Conservation (phyloP, 2,329 filamentous ascomycete genomes). For the Trichophyton equinum region DNA sequence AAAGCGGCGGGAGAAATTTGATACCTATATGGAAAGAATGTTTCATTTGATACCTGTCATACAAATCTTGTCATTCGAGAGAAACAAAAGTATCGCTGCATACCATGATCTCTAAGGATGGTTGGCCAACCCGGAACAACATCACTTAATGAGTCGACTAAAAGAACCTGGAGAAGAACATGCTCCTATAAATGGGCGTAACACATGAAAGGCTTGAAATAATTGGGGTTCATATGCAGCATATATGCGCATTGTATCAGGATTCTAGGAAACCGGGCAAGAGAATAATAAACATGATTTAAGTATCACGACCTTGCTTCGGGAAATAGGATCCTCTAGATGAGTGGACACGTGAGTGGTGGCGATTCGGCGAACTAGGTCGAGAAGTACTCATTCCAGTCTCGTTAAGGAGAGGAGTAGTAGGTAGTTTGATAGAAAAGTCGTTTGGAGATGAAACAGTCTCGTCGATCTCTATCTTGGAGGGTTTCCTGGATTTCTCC, state of each 20-base stretch:
- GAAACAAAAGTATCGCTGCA: neutral
- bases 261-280: neutral
- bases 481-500: conserved; percentile 45
- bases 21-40: too few species aligned
- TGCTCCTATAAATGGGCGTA: neutral
- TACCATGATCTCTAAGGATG: neutral
- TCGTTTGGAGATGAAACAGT: conserved; percentile 30
- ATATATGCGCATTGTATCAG: conserved; percentile 1
- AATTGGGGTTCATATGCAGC: neutral
- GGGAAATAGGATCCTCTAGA: conserved; percentile 29
- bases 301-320: conserved; percentile 14
- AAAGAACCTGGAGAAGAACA: neutral
- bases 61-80: neutral
- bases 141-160: neutral
- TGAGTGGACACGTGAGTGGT: conserved; percentile 32
- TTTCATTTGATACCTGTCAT: neutral
- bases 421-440: conserved; percentile 35
- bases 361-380: conserved; percentile 32
- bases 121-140: neutral
- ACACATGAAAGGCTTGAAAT: neutral
- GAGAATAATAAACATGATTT: neutral
- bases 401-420: conserved; percentile 37
- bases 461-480: conserved; percentile 39
- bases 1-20: too few species aligned
- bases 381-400: conserved; percentile 42